A percentile compares a stretch with the other conserved stretches of the same genome.
phyloP scores from a whole-genome alignment of 2,329 filamentous ascomycete species.

The Fusarium protoensiforme region DNA sequence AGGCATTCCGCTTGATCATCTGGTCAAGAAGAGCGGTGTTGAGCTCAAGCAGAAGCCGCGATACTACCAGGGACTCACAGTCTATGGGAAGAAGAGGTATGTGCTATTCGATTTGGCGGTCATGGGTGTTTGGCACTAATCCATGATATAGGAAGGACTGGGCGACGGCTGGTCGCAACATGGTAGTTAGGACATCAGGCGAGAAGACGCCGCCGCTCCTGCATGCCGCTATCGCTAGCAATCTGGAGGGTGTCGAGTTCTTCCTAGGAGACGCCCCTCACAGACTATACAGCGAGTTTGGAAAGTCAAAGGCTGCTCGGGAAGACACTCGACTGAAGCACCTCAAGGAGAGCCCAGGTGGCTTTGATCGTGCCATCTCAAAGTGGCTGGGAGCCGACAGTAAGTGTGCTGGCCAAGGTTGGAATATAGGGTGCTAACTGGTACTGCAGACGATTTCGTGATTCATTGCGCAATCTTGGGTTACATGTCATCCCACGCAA shows the following conservation, averaged over 20 bases:
- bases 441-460: conserved; percentile 64
- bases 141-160: conserved; percentile 67
- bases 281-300: conserved; percentile 76
- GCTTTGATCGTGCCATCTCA: conserved; percentile 71
- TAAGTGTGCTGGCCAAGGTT: conserved; percentile 51
- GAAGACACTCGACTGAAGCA: conserved; percentile 72
- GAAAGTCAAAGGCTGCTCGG: conserved; percentile 65
- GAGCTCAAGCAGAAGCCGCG: conserved; percentile 72
- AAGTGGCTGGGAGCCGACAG: conserved; percentile 71
- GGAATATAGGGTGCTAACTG: conserved; percentile 33
- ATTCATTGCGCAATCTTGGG: conserved; percentile 74
- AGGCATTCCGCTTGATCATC: conserved; percentile 74
- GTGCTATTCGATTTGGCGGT: not conserved
- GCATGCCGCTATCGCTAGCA: conserved; percentile 65
- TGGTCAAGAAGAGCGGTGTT: conserved; percentile 74
- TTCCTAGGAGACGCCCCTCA: conserved; percentile 78
- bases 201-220: conserved; percentile 68
- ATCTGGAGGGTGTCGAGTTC: conserved; percentile 78
- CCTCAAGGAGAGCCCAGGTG: conserved; percentile 68
- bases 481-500: conserved; percentile 51
- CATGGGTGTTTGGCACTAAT: conserved; percentile 21
- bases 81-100: conserved; percentile 76
- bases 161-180: conserved; percentile 70
- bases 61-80: conserved; percentile 81
- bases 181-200: conserved; percentile 53